phyloP scores from a whole-genome alignment of 2,329 filamentous ascomycete genomes.

The Aspergillus flavus region DNA sequence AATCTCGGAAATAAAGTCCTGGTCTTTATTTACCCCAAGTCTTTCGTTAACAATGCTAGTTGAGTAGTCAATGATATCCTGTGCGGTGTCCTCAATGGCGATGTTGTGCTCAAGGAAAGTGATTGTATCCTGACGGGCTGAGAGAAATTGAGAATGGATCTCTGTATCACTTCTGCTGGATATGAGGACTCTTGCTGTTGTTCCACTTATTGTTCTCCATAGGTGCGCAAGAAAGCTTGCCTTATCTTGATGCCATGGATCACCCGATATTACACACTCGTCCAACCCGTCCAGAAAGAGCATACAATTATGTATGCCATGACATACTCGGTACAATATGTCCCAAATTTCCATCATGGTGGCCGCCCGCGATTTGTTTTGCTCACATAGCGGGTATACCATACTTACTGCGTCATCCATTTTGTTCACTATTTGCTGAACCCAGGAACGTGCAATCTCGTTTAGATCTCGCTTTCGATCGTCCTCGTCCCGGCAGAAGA shows the following conservation, averaged over 20 bases:
- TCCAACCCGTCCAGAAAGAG: background rate
- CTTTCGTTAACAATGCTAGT: background rate
- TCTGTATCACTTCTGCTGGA: background rate
- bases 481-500: background rate
- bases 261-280: background rate
- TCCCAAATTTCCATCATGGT: background rate
- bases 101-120: background rate
- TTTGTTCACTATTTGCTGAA: background rate
- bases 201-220: background rate
- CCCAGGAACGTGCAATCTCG: background rate
- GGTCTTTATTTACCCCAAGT: background rate
- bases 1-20: background rate
- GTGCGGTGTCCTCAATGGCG: background rate
- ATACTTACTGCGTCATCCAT: background rate
- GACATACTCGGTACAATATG: background rate
- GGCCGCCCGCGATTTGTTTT: background rate
- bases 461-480: background rate
- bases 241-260: background rate
- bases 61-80: background rate
- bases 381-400: background rate
- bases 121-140: background rate
- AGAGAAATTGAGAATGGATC: background rate
- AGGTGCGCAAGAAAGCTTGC: background rate
- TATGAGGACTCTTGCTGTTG: background rate
- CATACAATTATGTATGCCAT: background rate